Evolutionary conservation across 2,329 filamentous ascomycete genomes (phyloP), one percentile per base, ranked within the genome.

Genomic region (Pseudocercospora ulei): DNA sequence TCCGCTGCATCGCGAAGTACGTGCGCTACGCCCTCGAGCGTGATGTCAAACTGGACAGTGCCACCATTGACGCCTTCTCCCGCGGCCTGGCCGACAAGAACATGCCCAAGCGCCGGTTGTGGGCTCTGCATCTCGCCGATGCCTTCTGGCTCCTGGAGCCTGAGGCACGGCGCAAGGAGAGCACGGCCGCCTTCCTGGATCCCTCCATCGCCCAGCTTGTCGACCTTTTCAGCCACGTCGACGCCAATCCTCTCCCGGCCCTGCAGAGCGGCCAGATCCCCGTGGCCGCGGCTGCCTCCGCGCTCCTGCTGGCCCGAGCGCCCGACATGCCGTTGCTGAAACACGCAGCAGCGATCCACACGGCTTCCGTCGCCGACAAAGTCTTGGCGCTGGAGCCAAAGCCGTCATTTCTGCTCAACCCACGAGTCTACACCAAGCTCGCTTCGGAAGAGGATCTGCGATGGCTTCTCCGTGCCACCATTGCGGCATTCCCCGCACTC

Each of bases 11-110:
- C 39, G 71, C 76, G 37, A 72, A 73, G 43, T 80, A 82, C 52
- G 64, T 80, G 20, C 64, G 66, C 7, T 74, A 72, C 54, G 67
- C 81, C 23, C 57, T 95, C 9, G 62, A 70, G n/a, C 68, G 75
- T 17, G 72, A 68, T 14, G 61, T 69, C 1, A 69, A 77, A 22
- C 57, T 86, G 9, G 76, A 81, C 7, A 81, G 81, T 51, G 59
- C 76, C 3, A 70, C 80, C 2, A 60, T 77, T 1, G 84, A 88
- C 54, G 70, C 76, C 1, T 79, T 92, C 51, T 64, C 72, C 17
- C 96, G 94, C 62, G 90, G 88, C 1, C 69, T 92, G 27, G 69
- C 71, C 5, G 90, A 98, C 50, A 98, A 96, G 63, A 84, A 86
- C 53, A 66, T 82, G 1, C 71, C 78, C 4, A 75, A 82, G 37